Percentiles rank a stretch among this genome's conserved stretches.
Evolutionary conservation across 2,329 filamentous ascomycete genomes (phyloP).

Genomic region (Aureobasidium sp.): DNA sequence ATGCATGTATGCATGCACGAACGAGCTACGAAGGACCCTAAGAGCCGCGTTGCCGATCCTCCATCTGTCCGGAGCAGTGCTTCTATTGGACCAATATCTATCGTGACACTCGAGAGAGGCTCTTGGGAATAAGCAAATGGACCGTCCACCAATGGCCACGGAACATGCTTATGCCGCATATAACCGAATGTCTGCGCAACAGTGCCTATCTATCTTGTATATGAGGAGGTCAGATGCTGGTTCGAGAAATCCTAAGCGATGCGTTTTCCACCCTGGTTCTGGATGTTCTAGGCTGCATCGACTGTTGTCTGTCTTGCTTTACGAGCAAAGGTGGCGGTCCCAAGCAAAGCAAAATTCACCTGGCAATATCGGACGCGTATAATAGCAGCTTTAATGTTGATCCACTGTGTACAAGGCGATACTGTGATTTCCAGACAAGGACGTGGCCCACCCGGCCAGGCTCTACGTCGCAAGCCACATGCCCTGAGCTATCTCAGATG

Average conservation of each 20-base stretch:
- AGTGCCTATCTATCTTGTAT: too few species aligned
- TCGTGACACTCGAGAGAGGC: neutral
- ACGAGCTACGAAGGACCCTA: neutral
- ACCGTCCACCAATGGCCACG: neutral
- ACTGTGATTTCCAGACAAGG: neutral
- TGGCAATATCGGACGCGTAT: neutral
- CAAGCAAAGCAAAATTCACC: neutral
- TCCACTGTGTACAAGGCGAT: neutral
- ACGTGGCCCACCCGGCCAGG: neutral
- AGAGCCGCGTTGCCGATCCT: neutral
- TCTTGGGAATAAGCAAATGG: neutral
- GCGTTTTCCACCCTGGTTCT: neutral
- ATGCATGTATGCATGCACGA: neutral
- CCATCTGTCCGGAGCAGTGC: neutral
- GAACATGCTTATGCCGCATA: neutral
- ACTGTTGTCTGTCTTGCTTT: neutral
- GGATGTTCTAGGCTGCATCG: neutral
- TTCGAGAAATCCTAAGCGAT: neutral
- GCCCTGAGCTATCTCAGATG: neutral
- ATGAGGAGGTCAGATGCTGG: neutral
- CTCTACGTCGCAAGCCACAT: neutral
- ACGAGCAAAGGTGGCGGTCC: neutral
- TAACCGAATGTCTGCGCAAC: neutral
- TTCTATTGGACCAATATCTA: neutral
- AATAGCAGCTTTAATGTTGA: neutral